These are phyloP conservation scores for Pyrus pyrifolia DNA, from an alignment of 306 rosid species.

Conservation along the genomic window DNA sequence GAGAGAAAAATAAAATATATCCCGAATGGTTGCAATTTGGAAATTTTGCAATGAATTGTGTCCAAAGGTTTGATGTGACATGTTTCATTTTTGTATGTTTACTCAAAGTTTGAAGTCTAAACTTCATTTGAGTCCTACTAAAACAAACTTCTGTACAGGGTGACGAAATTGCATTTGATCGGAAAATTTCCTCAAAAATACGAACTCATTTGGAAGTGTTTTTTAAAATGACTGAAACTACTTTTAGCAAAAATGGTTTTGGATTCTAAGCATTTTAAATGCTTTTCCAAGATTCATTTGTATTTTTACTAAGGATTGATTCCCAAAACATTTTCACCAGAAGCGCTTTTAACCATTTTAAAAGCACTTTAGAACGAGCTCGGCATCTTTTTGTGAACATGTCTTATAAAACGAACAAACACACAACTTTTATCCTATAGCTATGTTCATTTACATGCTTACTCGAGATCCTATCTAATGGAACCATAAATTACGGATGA, in stretches of 20 bases:
- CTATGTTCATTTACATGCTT: conserved; percentile 22
- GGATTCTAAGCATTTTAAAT: too few species aligned
- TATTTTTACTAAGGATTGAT: too few species aligned
- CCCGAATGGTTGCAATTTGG: neutral
- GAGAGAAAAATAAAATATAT: too few species aligned
- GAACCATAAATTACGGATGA: conserved; percentile 5
- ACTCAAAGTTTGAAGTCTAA: neutral
- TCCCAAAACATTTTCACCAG: too few species aligned
- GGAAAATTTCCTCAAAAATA: neutral
- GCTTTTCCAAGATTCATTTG: too few species aligned
- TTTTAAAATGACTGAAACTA: too few species aligned
- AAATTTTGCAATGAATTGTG: neutral
- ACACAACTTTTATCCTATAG: conserved; percentile 6
- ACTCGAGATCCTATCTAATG: conserved; percentile 13
- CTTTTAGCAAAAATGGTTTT: too few species aligned
- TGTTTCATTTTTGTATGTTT: neutral
- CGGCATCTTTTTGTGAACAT: neutral
- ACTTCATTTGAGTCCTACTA: neutral
- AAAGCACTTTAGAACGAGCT: too few species aligned
- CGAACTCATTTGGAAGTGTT: accelerated
- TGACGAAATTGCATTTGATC: neutral
- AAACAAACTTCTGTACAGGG: neutral
- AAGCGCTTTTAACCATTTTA: too few species aligned
- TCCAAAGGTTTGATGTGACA: neutral
- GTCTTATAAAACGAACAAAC: neutral